Evolutionary conservation across 345 rosid genomes (phyloP), one percentile per base, ranked within the genome.

Genomic region (Trapa bicornis): DNA sequence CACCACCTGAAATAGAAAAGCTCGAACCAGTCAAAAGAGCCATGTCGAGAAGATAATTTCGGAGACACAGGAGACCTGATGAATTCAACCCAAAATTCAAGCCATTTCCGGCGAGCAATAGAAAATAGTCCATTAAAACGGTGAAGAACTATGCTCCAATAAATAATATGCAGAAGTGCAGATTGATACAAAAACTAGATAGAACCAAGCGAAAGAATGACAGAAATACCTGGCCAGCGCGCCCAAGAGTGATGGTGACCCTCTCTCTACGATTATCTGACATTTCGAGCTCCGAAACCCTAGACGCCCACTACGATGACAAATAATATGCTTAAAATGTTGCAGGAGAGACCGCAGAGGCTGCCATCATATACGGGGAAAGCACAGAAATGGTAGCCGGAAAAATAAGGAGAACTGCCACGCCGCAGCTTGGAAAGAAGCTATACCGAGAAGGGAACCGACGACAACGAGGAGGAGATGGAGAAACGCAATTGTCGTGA

Each of bases 191-290:
- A 65, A 64, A 22, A 32, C 47, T 11, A 3, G 43, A 13, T 37
- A 7, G 38, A 45, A 43, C 7, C n/a, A 57, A 58, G 45, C 47
- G 52, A 60, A 15, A 39, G 37, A 60, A 61, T 32, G 36, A 7
- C 16, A 61, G 41, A 61, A 61, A 45, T 58, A 94, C 99, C 97
- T 87, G 96, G 45, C 95, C 89, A 61, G 83, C 71, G 68, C 85
- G 86, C 6, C 97, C 99, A 57, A 90, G 88, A 74, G 96, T 91
- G 32, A 93, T 87, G 41, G 97, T 88, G 67, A 90, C 83, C 43
- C 92, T 84, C 73, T 82, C 80, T 33, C 83, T 80, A 13, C 89
- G 80, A 82, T 79, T 75, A 76, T 87, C 96, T 45, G 95, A 75
- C 99, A 90, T 93, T 70, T 71, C 69, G 53, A 69, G 74, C 22